Base-by-base conservation (phyloP, 164 flowering plant species). In the Dillenia turbinata region DNA sequence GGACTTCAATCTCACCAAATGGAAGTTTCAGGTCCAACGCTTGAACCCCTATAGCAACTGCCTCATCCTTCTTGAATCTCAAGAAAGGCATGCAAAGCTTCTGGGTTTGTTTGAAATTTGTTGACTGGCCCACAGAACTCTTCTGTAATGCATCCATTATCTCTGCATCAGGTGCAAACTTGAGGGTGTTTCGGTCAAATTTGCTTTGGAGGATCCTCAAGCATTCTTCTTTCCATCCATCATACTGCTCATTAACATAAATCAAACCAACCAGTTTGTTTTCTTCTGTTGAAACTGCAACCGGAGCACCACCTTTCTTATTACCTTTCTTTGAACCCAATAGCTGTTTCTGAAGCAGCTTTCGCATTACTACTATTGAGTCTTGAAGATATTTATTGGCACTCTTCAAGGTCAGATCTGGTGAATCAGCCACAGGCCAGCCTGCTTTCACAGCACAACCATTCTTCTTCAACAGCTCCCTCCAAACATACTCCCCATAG, bases 161-260 rank as follows among this genome's bases (percentile, higher is more conserved):
- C 65, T 85, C 92, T 48, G 61, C 56, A 50, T 87, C 96, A 12
- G 97, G 74, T 10, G 88, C 81, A 78, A 93, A 93, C 2, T 76
- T 57, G 10, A 67, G 60, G 40, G 75, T 71, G 12, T 57, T 47
- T 2, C 47, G 19, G 56, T 83, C 71, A 61, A 77, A 92, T 56
- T 83, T 85, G 58, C 71, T 78, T 64, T 74, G 79, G 12, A 90
- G 89, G 53, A 87, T 85, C 60, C 56, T 76, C 73, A 90, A 65
- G 72, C 97, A 93, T 46, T 76, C 86, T 57, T 79, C 88, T 66
- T 90, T 87, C 98, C 98, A 92, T 15, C 96, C 96, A 66, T 79
- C 89, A 64, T 83, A 88, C 52, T 79, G 73, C 71, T 92, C 94
- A 56, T 82, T 88, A 47, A 88, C 97, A 70, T 75, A 92, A 52